A percentile compares a stretch with the other conserved stretches of the same genome.
phyloP scores from a whole-genome alignment of 148 eudicot genomes.

The Silene uniflora region DNA sequence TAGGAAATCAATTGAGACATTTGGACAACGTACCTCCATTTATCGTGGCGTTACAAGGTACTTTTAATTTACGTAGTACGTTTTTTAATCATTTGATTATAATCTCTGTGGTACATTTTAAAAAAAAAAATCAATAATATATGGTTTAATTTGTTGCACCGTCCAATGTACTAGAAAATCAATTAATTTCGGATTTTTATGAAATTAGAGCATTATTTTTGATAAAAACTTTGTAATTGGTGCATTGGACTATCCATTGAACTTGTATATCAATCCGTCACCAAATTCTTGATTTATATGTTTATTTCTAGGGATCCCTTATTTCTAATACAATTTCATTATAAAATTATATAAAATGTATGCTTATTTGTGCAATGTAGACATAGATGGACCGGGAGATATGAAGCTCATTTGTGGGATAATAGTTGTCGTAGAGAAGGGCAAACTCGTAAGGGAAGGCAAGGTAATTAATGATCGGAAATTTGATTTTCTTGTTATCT shows the following conservation, averaged over 20 bases:
- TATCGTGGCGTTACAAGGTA: constrained; percentile 99
- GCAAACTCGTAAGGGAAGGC: constrained; percentile 91
- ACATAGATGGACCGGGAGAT: constrained; percentile 99
- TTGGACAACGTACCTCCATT: constrained; percentile 92
- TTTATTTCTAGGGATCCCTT: neutral
- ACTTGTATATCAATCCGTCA: neutral
- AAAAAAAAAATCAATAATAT: no score
- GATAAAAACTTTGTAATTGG: neutral
- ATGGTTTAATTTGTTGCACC: constrained; percentile 6
- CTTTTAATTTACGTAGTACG: neutral
- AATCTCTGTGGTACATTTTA: no score
- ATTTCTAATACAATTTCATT: no score
- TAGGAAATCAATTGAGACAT: constrained; percentile 74
- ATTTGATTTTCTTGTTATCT: no score
- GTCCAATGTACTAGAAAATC: constrained; percentile 25
- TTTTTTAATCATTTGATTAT: no score
- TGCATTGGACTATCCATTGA: neutral
- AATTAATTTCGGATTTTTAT: neutral
- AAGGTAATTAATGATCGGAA: constrained; percentile 43
- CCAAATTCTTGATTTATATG: neutral
- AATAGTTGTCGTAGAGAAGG: constrained; percentile 98
- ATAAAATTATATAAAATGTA: neutral
- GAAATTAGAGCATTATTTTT: neutral
- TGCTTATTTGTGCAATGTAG: constrained; percentile 27
- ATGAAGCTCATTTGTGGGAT: constrained; percentile 98